Evolutionary conservation across 2,329 filamentous ascomycete species (phyloP).

Genomic region (Dactylonectria estremocensis): DNA sequence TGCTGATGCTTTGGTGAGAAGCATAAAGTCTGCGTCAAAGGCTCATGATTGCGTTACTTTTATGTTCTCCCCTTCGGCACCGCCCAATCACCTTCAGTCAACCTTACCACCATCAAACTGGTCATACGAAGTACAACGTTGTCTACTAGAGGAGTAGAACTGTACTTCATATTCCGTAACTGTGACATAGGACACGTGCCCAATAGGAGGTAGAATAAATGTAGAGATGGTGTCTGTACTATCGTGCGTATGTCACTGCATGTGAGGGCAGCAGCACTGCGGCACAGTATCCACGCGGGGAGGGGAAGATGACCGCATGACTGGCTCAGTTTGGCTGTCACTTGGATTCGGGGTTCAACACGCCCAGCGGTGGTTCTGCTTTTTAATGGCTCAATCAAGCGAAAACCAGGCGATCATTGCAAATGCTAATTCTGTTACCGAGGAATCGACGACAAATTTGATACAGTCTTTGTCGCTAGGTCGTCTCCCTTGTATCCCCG

Average conservation of each 20-base stretch:
- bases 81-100: not conserved
- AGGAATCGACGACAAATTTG: not conserved
- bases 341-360: not conserved
- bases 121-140: not conserved
- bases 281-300: conserved; percentile 18
- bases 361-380: not conserved
- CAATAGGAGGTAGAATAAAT: not conserved
- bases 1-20: not conserved
- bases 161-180: not conserved
- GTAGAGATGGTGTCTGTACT: not conserved
- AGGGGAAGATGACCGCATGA: conserved; percentile 9
- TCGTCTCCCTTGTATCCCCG: conserved; percentile 17
- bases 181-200: not conserved
- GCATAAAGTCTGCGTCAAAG: not conserved
- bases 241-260: not conserved
- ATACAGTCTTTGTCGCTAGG: conserved; percentile 5
- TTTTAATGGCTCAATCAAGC: not conserved
- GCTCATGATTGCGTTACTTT: not conserved
- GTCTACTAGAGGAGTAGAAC: not conserved
- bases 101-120: not conserved
- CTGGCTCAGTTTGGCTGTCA: not conserved
- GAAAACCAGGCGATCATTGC: not conserved
- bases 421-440: not conserved
- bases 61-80: not conserved
- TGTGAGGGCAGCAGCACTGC: conserved; percentile 10